Conservation (phyloP, 2,329 filamentous ascomycete genomes). For the Triangularia setosa region DNA sequence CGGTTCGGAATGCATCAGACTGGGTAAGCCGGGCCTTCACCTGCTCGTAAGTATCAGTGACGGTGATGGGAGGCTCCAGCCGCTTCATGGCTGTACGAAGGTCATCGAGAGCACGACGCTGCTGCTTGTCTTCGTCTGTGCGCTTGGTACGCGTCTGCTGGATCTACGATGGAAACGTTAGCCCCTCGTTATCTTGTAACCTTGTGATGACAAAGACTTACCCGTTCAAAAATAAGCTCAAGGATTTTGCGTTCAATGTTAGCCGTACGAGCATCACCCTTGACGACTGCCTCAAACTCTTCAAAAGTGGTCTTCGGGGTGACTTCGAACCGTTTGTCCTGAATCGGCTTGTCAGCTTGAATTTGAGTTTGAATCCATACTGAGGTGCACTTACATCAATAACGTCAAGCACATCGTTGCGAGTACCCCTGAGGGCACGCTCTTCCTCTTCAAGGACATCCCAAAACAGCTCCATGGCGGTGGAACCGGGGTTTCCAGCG, state of each 20-base stretch:
- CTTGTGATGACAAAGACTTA: slow-evolving; percentile 31
- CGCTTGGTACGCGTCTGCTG: slow-evolving; percentile 73
- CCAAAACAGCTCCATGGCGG: slow-evolving; percentile 90
- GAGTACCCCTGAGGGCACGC: slow-evolving; percentile 71
- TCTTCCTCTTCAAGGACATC: slow-evolving; percentile 94
- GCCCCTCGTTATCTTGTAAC: neutral
- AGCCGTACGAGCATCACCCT: slow-evolving; percentile 82
- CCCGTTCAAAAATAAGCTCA: slow-evolving; percentile 77
- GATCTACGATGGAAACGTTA: slow-evolving; percentile 47
- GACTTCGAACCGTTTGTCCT: slow-evolving; percentile 92
- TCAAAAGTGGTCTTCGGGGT: slow-evolving; percentile 81
- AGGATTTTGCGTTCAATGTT: slow-evolving; percentile 78
- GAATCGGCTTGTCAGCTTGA: slow-evolving; percentile 34
- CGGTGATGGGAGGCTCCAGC: slow-evolving; percentile 75
- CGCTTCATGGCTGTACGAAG: slow-evolving; percentile 85
- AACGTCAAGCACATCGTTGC: slow-evolving; percentile 83
- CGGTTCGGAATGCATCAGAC: slow-evolving; percentile 76
- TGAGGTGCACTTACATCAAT: slow-evolving; percentile 64
- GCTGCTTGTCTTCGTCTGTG: slow-evolving; percentile 80
- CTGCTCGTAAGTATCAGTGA: slow-evolving; percentile 83
- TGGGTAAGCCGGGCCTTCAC: slow-evolving; percentile 76
- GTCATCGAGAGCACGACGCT: slow-evolving; percentile 78
- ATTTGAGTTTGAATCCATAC: neutral
- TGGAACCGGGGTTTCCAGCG: slow-evolving; percentile 79
- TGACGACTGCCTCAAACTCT: slow-evolving; percentile 79